phyloP scores from a whole-genome alignment of 2,329 filamentous ascomycete species.

The Phialocephala sp. region DNA sequence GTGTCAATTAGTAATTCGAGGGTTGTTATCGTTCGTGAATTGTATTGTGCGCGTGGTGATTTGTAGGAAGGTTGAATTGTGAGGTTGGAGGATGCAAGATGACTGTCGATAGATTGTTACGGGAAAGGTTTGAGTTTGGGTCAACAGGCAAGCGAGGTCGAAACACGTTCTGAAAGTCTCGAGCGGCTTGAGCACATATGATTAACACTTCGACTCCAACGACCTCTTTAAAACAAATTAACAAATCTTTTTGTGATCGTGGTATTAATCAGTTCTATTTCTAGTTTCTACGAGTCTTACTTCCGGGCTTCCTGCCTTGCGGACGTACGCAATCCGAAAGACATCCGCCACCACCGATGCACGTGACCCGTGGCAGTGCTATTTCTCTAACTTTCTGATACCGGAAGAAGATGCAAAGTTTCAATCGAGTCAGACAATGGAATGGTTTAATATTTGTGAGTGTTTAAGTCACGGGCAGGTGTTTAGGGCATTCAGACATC shows the following conservation, averaged over 20 bases:
- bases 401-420: conserved; percentile 9
- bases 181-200: background rate
- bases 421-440: conserved; percentile 8
- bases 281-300: conserved; percentile 6
- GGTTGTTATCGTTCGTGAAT: conserved; percentile 20
- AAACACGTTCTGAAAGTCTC: conserved; percentile 6
- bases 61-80: conserved; percentile 19
- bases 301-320: conserved; percentile 7
- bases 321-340: conserved; percentile 10
- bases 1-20: no score
- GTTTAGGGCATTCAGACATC: background rate
- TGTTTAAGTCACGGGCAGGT: background rate
- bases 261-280: conserved; percentile 11
- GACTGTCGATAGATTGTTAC: conserved; percentile 13
- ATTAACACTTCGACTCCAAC: background rate
- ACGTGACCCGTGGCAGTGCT: conserved; percentile 1
- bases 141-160: conserved; percentile 8
- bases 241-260: no score
- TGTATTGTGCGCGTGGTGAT: conserved; percentile 10
- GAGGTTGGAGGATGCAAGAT: conserved; percentile 18
- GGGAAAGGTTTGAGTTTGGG: conserved; percentile 10
- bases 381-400: background rate
- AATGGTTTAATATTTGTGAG: background rate
- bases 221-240: background rate
- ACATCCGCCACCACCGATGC: background rate